A percentile compares a stretch with the other conserved stretches of the same genome.
Conservation (phyloP, 2,329 filamentous ascomycete species). For the Phaeosphaeria sp. region DNA sequence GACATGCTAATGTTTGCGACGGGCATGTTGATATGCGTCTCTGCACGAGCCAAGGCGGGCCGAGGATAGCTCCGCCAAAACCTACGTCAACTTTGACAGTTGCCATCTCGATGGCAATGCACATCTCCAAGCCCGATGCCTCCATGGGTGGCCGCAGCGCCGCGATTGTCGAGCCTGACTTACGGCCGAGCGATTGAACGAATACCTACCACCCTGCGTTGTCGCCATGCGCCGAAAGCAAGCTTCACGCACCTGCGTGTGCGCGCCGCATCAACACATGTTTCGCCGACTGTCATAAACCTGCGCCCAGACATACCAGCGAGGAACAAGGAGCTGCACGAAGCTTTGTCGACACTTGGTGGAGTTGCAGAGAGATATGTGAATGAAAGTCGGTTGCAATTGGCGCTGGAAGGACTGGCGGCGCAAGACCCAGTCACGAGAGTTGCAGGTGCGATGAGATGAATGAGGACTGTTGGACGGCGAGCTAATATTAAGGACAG, state of each 20-base stretch:
- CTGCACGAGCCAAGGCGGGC: slow-evolving; percentile 27
- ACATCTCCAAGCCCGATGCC: slow-evolving; percentile 48
- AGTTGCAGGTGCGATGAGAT: slow-evolving; percentile 58
- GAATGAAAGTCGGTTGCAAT: slow-evolving; percentile 73
- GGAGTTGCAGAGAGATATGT: slow-evolving; percentile 67
- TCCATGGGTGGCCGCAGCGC: slow-evolving; percentile 49
- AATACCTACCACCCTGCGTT: slow-evolving; percentile 29
- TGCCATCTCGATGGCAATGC: slow-evolving; percentile 26
- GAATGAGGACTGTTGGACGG: no score
- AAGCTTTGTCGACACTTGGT: slow-evolving; percentile 66
- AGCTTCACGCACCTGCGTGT: slow-evolving; percentile 23
- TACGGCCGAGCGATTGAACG: slow-evolving; percentile 36
- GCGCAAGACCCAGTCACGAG: slow-evolving; percentile 61
- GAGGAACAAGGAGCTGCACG: slow-evolving; percentile 64
- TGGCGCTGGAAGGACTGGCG: slow-evolving; percentile 72
- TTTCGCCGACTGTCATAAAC: slow-evolving; percentile 62
- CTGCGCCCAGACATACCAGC: slow-evolving; percentile 60
- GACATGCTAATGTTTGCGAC: background rate
- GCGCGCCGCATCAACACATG: slow-evolving; percentile 51
- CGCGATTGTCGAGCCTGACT: slow-evolving; percentile 37
- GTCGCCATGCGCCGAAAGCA: slow-evolving; percentile 31
- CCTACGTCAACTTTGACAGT: slow-evolving; percentile 31
- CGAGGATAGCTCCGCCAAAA: slow-evolving; percentile 32
- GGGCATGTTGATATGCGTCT: background rate
- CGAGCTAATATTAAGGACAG: slow-evolving; percentile 40